Conservation (phyloP, 805 yeast genomes). For the Kodamaea hsintzibuensis region DNA sequence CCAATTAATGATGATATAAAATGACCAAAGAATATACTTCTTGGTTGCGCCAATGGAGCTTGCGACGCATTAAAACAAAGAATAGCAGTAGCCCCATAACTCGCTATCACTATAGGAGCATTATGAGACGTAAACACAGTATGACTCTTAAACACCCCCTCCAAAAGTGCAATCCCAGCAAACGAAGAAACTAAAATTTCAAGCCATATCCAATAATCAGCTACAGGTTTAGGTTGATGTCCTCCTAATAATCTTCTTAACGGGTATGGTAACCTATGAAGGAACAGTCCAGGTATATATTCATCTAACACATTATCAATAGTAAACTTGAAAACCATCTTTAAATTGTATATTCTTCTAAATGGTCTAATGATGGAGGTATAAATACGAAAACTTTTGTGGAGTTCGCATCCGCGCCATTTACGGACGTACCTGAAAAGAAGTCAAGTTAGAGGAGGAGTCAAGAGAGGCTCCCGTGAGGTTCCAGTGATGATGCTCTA, state of each 20-base stretch:
- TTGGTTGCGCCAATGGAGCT: slow-evolving; percentile 65
- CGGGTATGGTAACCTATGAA: slow-evolving; percentile 33
- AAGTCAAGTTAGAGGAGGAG: too few relatives aligned
- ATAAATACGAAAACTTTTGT: neutral
- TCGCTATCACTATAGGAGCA: slow-evolving; percentile 52
- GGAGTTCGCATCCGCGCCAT: neutral
- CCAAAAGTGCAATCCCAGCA: slow-evolving; percentile 46
- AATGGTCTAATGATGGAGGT: neutral
- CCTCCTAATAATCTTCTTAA: slow-evolving; percentile 43
- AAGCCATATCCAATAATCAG: slow-evolving; percentile 46
- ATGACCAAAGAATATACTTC: slow-evolving; percentile 59
- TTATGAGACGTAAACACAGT: slow-evolving; percentile 39
- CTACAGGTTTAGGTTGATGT: slow-evolving; percentile 27
- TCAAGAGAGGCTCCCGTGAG: too few relatives aligned
- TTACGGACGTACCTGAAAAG: too few relatives aligned
- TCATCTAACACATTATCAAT: slow-evolving; percentile 33
- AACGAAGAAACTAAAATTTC: slow-evolving; percentile 49
- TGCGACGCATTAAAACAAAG: slow-evolving; percentile 54
- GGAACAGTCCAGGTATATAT: slow-evolving; percentile 21
- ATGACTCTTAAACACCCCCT: slow-evolving; percentile 45
- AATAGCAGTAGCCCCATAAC: slow-evolving; percentile 65
- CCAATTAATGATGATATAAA: slow-evolving; percentile 55
- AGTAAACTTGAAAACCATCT: slow-evolving; percentile 40
- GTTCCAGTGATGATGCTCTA: too few relatives aligned
- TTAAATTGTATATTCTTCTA: neutral